Evolutionary conservation across 176 grass and related monocot genomes (phyloP).

Genomic region (Triticum urartu): DNA sequence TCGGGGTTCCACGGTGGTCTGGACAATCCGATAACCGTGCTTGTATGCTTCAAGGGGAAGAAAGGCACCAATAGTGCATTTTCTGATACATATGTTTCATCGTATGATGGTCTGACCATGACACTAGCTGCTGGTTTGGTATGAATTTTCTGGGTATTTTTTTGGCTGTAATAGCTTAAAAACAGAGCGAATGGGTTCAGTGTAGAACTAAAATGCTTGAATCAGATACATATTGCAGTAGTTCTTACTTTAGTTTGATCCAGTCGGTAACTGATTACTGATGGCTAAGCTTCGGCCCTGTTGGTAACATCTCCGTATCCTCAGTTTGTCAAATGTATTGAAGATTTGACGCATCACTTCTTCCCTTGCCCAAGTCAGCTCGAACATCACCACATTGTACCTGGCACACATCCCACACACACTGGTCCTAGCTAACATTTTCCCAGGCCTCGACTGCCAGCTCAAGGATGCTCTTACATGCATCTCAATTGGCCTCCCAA

Average conservation of each 20-base stretch:
- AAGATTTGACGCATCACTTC: neutral
- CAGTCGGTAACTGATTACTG: neutral
- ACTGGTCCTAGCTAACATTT: neutral
- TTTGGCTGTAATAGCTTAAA: neutral
- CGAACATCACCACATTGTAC: conserved; percentile 21
- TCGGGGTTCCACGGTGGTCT: neutral
- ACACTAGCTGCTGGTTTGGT: neutral
- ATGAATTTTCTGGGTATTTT: neutral
- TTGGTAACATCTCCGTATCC: neutral
- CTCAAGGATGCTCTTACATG: neutral
- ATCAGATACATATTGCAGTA: neutral
- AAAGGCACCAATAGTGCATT: neutral
- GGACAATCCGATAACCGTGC: neutral
- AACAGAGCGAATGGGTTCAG: neutral
- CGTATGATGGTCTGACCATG: neutral
- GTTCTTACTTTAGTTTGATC: neutral
- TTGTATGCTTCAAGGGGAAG: neutral
- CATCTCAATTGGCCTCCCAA: neutral
- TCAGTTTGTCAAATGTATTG: neutral
- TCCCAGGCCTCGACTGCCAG: neutral
- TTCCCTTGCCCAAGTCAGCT: neutral
- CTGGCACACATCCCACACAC: neutral
- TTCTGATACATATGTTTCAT: neutral
- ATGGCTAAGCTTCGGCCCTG: neutral
- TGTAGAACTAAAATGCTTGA: conserved; percentile 10